Base-by-base conservation (phyloP, 768 basidiomycete genomes). In the Xerocomellus chrysenteron region DNA sequence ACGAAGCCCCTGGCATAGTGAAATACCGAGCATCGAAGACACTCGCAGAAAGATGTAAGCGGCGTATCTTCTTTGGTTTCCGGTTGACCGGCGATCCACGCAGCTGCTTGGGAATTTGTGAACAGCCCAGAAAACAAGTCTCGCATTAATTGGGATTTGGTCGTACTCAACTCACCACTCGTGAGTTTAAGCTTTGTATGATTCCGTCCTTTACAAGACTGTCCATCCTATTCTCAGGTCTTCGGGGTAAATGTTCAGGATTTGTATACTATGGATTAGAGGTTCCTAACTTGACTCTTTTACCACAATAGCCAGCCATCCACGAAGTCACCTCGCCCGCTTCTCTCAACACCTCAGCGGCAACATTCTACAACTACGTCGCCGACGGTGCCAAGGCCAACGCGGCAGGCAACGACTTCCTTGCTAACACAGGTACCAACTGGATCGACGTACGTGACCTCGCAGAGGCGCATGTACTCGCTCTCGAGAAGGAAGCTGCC, bases 1-100 rank as follows among this genome's bases (percentile, higher is more conserved):
- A 68, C 32, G 73, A 78, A 1, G 81, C 81, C 0, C 54, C 66
- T 0, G 49, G 37, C 21, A 41, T 56, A 35, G 37, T 26, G 24
- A 82, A 80, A 60, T 90, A 91, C 66, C 63, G 75, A 21, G 82
- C 85, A 3, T 82, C 81, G 17, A 90, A 91, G 74, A 78, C 76
- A 2, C 73, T 88, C 2, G 85, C 87, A 0, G 90, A 92, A 70
- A 76, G 74, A 70, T 77, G 83, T 80, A 8, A 57, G 57, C 4
- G 4, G 5, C 30, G 0, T 56, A 37, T 24, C 28, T 39, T 28
- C 7, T 21, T 12, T 33, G n/a, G 0, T 37, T 39, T 41, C 16
- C 0, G 14, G 7, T n/a, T 5, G 40, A 21, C 26, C 5, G 14
- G 13, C 7, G 7, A 35, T 42, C 13, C 2, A 35, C 21, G 9